Percentiles rank a stretch among this genome's conserved stretches.
phyloP scores from a whole-genome alignment of 768 basidiomycete species.

The Leccinum disarticulatum region DNA sequence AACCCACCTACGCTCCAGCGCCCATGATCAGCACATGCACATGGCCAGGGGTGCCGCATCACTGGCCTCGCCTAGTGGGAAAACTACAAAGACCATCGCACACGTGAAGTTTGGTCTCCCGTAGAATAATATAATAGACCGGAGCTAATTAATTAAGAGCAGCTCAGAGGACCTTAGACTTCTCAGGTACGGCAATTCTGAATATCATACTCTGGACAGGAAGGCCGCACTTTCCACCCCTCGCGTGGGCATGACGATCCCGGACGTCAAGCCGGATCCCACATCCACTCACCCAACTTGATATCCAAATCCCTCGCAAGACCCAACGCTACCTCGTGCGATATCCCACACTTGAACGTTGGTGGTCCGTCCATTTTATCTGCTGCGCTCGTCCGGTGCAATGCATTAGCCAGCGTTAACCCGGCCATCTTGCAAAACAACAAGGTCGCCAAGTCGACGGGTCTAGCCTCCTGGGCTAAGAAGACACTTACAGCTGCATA shows the following conservation, averaged over 20 bases:
- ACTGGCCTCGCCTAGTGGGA: too few relatives aligned
- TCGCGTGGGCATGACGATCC: background rate
- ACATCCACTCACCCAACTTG: conserved; percentile 61
- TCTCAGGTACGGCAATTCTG: too few relatives aligned
- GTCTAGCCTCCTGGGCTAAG: background rate
- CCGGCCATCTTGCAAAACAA: conserved; percentile 45
- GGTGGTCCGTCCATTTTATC: conserved; percentile 72
- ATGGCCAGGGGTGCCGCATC: too few relatives aligned
- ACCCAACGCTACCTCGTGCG: conserved; percentile 51
- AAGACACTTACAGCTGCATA: conserved; percentile 56
- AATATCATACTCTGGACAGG: too few relatives aligned
- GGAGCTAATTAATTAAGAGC: too few relatives aligned
- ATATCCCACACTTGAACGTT: conserved; percentile 72
- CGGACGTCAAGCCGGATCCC: conserved; percentile 48
- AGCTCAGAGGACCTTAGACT: too few relatives aligned
- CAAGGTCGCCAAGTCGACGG: background rate
- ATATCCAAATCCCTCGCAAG: conserved; percentile 65
- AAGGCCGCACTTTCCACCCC: background rate
- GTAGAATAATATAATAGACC: too few relatives aligned
- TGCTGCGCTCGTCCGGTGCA: conserved; percentile 59
- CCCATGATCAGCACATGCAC: too few relatives aligned
- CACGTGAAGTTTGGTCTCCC: too few relatives aligned
- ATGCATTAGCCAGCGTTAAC: conserved; percentile 49
- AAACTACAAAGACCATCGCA: too few relatives aligned
- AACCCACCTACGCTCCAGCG: too few relatives aligned